Base-by-base conservation (phyloP, 495 filamentous ascomycete species). In the Aspergillus bridgeri region DNA sequence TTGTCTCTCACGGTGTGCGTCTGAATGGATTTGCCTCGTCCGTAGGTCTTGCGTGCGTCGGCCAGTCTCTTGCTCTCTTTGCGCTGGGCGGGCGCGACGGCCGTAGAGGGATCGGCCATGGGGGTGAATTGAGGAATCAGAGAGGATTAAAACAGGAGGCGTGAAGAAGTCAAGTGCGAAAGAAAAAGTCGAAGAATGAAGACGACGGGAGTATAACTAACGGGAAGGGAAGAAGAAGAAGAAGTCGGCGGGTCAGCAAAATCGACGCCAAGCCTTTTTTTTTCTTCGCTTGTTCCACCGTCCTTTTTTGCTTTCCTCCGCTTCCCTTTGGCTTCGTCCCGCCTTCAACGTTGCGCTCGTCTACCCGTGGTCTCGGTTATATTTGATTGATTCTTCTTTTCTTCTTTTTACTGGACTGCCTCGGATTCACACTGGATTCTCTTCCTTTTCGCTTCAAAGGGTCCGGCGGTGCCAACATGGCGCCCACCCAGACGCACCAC, bases 361-460 rank as follows among this genome's bases (percentile, higher is more conserved):
- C 64, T 63, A 65, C 63, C n/a, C n/a, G n/a, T n/a, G n/a, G n/a
- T n/a, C 13, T 38, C 13, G 33, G 33, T 15, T 15, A 38, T 38
- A 15, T 15, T 38, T 13, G 3, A 13, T 38, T n/a, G n/a, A n/a
- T n/a, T n/a, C n/a, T n/a, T n/a, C n/a, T n/a, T n/a, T n/a, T n/a
- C n/a, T n/a, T n/a, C n/a, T n/a, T n/a, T n/a, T n/a, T n/a, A n/a
- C n/a, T n/a, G n/a, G n/a, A n/a, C n/a, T n/a, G n/a, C n/a, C n/a
- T n/a, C n/a, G n/a, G n/a, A n/a, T 8, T 50, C 64, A 66, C 44
- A 42, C 75, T 79, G 76, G 76, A 65, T 62, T 88, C 90, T 57
- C 77, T 96, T 70, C 90, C 92, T 3, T 95, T 88, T 65, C 80
- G 92, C 68, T 96, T 96, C 75, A 96, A 93, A 80, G 89, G 89